Percentiles rank a stretch among this genome's conserved stretches.
Evolutionary conservation across 2,329 filamentous ascomycete species (phyloP).

Genomic region (Keithomyces neogunnii): DNA sequence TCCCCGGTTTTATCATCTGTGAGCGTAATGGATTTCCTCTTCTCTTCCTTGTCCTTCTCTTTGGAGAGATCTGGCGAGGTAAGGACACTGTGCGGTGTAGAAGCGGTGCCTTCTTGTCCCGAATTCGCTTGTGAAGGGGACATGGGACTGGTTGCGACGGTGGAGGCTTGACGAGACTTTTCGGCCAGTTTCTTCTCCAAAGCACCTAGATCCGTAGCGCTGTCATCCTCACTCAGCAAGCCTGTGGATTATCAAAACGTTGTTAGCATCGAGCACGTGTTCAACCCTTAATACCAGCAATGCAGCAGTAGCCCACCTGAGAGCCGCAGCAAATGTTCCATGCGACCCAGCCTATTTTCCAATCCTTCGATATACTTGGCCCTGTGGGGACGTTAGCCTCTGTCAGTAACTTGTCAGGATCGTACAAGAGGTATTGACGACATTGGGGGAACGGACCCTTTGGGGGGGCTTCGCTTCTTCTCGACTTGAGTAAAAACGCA

Average conservation of each 20-base stretch:
- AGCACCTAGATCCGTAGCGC: slow-evolving; percentile 78
- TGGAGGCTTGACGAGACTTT: slow-evolving; percentile 44
- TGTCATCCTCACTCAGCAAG: slow-evolving; percentile 76
- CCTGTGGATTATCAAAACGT: slow-evolving; percentile 31
- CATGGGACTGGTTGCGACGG: slow-evolving; percentile 35
- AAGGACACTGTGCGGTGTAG: slow-evolving; percentile 45
- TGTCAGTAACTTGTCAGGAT: slow-evolving; percentile 11
- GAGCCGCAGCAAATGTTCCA: slow-evolving; percentile 84
- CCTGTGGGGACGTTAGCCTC: slow-evolving; percentile 31
- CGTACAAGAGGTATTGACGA: not conserved
- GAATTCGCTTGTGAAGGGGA: slow-evolving; percentile 42
- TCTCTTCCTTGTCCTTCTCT: slow-evolving; percentile 24
- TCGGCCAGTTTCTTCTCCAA: slow-evolving; percentile 69
- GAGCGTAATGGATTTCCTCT: slow-evolving; percentile 28
- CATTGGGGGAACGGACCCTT: slow-evolving; percentile 57
- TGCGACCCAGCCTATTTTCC: slow-evolving; percentile 87
- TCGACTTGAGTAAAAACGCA: slow-evolving; percentile 97
- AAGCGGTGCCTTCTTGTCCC: slow-evolving; percentile 31
- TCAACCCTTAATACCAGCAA: not conserved
- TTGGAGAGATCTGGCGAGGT: slow-evolving; percentile 41
- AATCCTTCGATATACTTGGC: slow-evolving; percentile 97
- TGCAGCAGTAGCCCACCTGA: slow-evolving; percentile 45
- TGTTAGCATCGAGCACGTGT: not conserved
- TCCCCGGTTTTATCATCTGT: slow-evolving; percentile 34
- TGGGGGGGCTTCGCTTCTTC: slow-evolving; percentile 95